phyloP scores from a whole-genome alignment of 805 yeast genomes.

The Ogataea nakhonphanomensis region DNA sequence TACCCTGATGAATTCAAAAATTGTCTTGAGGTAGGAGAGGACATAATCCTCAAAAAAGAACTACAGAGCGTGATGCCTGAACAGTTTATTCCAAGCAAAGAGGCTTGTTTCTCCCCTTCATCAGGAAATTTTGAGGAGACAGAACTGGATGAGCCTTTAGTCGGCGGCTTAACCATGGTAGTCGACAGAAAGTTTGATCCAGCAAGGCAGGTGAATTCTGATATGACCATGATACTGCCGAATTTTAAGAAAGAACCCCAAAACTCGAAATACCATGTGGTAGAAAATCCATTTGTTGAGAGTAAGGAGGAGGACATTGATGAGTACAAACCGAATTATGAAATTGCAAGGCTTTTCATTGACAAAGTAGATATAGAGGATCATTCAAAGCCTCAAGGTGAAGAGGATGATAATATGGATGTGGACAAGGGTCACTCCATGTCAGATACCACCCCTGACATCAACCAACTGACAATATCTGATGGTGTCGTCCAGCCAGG shows the following conservation, averaged over 20 bases:
- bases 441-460: conserved; percentile 23
- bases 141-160: conserved; percentile 17
- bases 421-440: conserved; percentile 10
- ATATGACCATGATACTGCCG: conserved; percentile 40
- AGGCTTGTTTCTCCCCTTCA: conserved; percentile 4
- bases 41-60: conserved; percentile 12
- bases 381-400: background rate
- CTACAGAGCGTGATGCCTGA: conserved; percentile 5
- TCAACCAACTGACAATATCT: conserved; percentile 17
- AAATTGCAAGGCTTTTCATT: conserved; percentile 14
- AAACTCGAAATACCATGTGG: background rate
- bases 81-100: background rate
- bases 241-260: conserved; percentile 14
- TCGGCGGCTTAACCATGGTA: conserved; percentile 31
- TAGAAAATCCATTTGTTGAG: conserved; percentile 19
- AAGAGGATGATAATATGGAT: conserved; percentile 16
- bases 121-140: conserved; percentile 7
- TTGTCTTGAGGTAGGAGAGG: conserved; percentile 16
- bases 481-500: conserved; percentile 11
- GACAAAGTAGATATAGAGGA: background rate
- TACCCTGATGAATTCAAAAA: conserved; percentile 18
- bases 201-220: conserved; percentile 22
- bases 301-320: background rate
- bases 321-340: conserved; percentile 8
- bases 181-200: conserved; percentile 19